Conservation (phyloP, 306 rosid genomes). For the Carpinus fangiana region DNA sequence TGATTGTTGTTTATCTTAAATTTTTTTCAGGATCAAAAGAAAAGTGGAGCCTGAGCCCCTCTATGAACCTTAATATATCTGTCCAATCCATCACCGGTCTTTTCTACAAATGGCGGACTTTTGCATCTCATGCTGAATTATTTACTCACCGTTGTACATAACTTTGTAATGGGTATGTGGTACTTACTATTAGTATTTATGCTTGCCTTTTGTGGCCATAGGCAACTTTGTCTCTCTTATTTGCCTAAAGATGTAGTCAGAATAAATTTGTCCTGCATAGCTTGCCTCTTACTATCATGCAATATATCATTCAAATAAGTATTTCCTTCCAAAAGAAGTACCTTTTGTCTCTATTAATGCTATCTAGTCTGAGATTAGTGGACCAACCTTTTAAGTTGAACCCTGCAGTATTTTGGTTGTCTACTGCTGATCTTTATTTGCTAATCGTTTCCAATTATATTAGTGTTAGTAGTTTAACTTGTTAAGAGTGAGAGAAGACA, state of each 20-base stretch:
- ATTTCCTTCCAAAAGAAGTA: conserved; percentile 1
- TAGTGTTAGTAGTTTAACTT: too few relatives aligned
- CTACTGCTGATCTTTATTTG: not conserved
- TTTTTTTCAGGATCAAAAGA: conserved; percentile 72
- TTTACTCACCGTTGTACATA: not conserved
- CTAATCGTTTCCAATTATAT: not conserved
- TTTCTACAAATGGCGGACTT: not conserved
- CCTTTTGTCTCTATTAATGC: not conserved
- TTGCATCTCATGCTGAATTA: conserved; percentile 5
- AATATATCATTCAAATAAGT: not conserved
- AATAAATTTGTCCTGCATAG: not conserved
- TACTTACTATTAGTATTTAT: not conserved
- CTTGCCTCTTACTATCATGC: not conserved
- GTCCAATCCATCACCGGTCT: conserved; percentile 1
- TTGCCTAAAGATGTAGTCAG: not conserved
- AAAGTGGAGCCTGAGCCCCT: conserved; percentile 83
- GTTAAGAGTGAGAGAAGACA: too few relatives aligned
- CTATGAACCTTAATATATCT: conserved; percentile 43
- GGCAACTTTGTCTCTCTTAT: conserved; percentile 3
- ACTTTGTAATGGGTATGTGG: not conserved
- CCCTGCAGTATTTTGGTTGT: not conserved
- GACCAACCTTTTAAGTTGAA: not conserved
- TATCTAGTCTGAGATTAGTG: not conserved
- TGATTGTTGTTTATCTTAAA: conserved; percentile 19
- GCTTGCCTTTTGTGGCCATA: not conserved